Conservation (phyloP, 2,329 filamentous ascomycete genomes). For the Pestalotiopsis sp. region DNA sequence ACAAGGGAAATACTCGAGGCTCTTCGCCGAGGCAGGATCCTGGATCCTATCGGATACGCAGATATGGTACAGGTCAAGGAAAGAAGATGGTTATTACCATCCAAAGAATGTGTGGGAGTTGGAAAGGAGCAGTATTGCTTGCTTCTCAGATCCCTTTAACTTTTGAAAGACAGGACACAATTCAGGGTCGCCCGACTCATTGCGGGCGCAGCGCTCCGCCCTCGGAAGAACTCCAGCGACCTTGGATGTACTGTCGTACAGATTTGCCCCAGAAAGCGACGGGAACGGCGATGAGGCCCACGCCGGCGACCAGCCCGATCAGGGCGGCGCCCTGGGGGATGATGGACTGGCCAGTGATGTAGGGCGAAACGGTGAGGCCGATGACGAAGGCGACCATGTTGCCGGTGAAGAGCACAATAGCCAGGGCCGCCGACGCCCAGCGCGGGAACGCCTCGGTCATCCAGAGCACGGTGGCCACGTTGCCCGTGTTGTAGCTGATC, state of each 20-base stretch:
- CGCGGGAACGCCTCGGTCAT: conserved; percentile 28
- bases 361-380: conserved; percentile 18
- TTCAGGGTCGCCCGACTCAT: background rate
- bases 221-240: conserved; percentile 24
- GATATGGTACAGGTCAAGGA: background rate
- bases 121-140: background rate
- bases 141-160: background rate
- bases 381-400: conserved; percentile 21
- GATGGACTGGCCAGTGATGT: conserved; percentile 15
- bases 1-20: background rate
- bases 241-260: conserved; percentile 27
- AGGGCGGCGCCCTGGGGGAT: conserved; percentile 19
- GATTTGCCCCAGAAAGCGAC: conserved; percentile 30
- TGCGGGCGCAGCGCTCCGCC: conserved; percentile 28
- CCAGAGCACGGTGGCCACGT: conserved; percentile 27
- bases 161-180: background rate
- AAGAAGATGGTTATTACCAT: background rate
- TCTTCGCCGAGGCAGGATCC: background rate
- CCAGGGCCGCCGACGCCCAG: conserved; percentile 26
- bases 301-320: conserved; percentile 9
- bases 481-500: conserved; percentile 22
- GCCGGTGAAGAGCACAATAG: conserved; percentile 23
- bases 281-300: conserved; percentile 26
- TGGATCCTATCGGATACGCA: background rate
- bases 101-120: background rate